Base-by-base conservation (phyloP, 805 yeast genomes). In the Huiozyma naganishii region DNA sequence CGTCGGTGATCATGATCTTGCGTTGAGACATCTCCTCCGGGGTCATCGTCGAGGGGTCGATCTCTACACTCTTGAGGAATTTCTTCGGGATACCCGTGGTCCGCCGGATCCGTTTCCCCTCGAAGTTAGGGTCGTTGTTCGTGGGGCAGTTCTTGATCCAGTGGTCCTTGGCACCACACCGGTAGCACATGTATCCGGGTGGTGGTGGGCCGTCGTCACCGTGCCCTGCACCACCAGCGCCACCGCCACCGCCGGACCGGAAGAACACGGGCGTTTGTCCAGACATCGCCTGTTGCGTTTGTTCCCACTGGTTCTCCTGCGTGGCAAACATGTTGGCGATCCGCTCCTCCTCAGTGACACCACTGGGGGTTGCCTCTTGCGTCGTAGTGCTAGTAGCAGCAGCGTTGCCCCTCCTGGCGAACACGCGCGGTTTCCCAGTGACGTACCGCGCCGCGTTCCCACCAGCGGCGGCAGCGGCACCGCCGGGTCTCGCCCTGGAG, bases 51-150 rank as follows among this genome's bases (percentile, higher is more conserved):
- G 54, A 45, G 1, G 65, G 57, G 50, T 63, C 67, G 11, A 62
- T 55, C 12, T 84, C 85, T 6, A 92, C 79, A 0, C 95, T 82
- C 52, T 87, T 83, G 62, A 92, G 76, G 62, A 87, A 87, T 32
- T 94, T 82, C 63, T 82, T 83, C 2, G 99, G 99, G 57, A 92
- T 92, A 80, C 99, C 99, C 0, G 97, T 92, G 0, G 97, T 89
- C 53, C 95, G 75, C 54, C 85, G 83, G 40, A 92, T 83, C 48
- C 94, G 73, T 57, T 85, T 86, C 13, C 95, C 95, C 58, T 90
- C 97, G 73, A 88, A 88, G 53, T 79, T 84, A 2, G 96, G 96
- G 64, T 90, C 97, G 37, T 77, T 79, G 56, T 85, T 83, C 3
- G 95, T 86, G 0, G 99, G 98, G 69, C 99, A 92, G 54, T 88